Evolutionary conservation across 176 grass and related monocot species (phyloP), one percentile per base, ranked within the genome.

Genomic region (Saccharum spontaneum): DNA sequence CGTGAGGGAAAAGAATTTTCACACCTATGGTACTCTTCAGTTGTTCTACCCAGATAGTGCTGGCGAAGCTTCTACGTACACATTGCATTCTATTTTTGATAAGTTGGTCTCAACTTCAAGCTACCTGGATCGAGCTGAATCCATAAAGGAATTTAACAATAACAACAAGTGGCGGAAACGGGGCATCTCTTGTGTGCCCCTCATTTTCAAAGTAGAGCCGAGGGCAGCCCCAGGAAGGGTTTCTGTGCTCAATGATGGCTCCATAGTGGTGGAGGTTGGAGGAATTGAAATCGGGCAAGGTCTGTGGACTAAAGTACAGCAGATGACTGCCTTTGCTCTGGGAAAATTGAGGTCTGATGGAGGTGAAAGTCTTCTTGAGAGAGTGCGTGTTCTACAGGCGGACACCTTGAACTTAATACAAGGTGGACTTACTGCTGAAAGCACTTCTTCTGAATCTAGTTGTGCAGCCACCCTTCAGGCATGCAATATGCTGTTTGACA

Each of bases 221-320:
- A 66, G 36, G 18, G 59, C 91, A 8, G 55, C 75, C 28, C 85
- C 94, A 15, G 94, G 94, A 40, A 89, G 90, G 83, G 92, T 97
- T 68, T 97, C 94, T 8, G 84, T 97, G 52, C 83, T 97, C 23
- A 85, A 86, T 80, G 94, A 97, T 34, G 88, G 85, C 2, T 97
- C 94, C 44, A 84, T 97, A 44, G 80, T 91, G 43, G 90, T 97
- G 68, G 88, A 97, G 80, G 94, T 97, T 74, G 92, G 94, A 69
- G 94, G 94, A 67, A 7, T 92, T 40, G 90, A 97, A 71, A 59
- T 94, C 26, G 94, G 94, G 12, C 94, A 94, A 82, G 94, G 94
- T 31, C 60, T 97, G 44, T 97, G 94, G 94, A 92, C 94, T 9
- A 94, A 97, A 84, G 94, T 97, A 22, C 91, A 97, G 57, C 94